A percentile compares a stretch with the other conserved stretches of the same genome.
phyloP scores from a whole-genome alignment of 768 basidiomycete genomes.

The Clitopilus hobsonii region DNA sequence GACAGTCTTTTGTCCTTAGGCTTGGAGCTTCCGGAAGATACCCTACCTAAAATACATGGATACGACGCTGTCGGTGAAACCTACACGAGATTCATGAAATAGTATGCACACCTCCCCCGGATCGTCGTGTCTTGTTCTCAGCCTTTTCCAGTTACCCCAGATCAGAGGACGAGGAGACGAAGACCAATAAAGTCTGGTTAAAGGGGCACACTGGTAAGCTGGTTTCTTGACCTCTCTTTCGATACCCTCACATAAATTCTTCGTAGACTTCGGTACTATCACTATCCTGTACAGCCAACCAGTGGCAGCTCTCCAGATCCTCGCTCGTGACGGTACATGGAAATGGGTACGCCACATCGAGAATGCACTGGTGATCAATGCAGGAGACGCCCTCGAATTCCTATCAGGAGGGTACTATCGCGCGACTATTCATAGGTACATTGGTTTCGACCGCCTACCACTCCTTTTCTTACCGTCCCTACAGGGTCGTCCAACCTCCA shows the following conservation, averaged over 20 bases:
- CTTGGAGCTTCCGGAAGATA: constrained; percentile 41
- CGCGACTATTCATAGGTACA: constrained; percentile 36
- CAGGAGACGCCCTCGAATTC: constrained; percentile 44
- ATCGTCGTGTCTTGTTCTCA: neutral
- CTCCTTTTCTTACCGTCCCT: neutral
- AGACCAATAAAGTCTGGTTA: constrained; percentile 42
- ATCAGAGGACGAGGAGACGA: constrained; percentile 34
- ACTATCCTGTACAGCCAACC: constrained; percentile 48
- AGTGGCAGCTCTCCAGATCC: constrained; percentile 41
- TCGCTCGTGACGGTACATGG: constrained; percentile 36
- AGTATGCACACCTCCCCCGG: constrained; percentile 23
- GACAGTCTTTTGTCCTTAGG: constrained; percentile 32
- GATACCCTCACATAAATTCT: neutral
- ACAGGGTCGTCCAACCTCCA: constrained; percentile 44
- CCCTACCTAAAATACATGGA: constrained; percentile 33
- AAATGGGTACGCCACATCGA: constrained; percentile 45
- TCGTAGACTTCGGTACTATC: constrained; percentile 37
- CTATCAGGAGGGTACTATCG: constrained; percentile 43
- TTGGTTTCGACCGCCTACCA: neutral
- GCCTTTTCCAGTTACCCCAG: constrained; percentile 31
- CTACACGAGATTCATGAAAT: constrained; percentile 40
- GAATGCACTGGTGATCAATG: constrained; percentile 44
- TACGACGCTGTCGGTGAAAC: constrained; percentile 32
- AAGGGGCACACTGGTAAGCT: constrained; percentile 43
- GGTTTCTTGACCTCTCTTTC: neutral